Evolutionary conservation across 371 early-diverging fungal genomes (phyloP).

Genomic region (Ecytonucleospora hepatopenaei): DNA sequence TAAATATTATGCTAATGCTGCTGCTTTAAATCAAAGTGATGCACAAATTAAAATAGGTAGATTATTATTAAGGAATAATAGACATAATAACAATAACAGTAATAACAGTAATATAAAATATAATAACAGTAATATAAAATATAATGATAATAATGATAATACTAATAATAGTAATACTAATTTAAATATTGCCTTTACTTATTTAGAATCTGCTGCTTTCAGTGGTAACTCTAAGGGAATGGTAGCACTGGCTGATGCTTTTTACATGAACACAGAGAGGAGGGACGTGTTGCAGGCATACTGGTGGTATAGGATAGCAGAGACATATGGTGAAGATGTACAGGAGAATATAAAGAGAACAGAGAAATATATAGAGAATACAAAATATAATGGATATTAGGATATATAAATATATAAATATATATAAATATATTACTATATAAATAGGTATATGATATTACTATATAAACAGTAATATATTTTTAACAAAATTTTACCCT

Average conservation of each 20-base stretch:
- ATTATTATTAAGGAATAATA: constrained; percentile 26
- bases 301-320: constrained; percentile 56
- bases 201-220: constrained; percentile 36
- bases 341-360: background rate
- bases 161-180: constrained; percentile 1
- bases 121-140: too few relatives aligned
- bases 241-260: constrained; percentile 28
- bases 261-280: constrained; percentile 32
- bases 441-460: background rate
- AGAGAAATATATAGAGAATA: background rate
- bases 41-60: constrained; percentile 35
- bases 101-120: too few relatives aligned
- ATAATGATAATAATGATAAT: too few relatives aligned
- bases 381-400: background rate
- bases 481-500: constrained; percentile 8
- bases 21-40: constrained; percentile 45
- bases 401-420: too few relatives aligned
- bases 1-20: constrained; percentile 48
- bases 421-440: too few relatives aligned
- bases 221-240: constrained; percentile 37
- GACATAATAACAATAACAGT: too few relatives aligned
- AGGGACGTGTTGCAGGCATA: constrained; percentile 27
- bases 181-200: constrained; percentile 17
- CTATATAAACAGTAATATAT: background rate
- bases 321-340: constrained; percentile 17